Base-by-base conservation (phyloP, 2,329 filamentous ascomycete genomes). In the Calonectria leucothoes region DNA sequence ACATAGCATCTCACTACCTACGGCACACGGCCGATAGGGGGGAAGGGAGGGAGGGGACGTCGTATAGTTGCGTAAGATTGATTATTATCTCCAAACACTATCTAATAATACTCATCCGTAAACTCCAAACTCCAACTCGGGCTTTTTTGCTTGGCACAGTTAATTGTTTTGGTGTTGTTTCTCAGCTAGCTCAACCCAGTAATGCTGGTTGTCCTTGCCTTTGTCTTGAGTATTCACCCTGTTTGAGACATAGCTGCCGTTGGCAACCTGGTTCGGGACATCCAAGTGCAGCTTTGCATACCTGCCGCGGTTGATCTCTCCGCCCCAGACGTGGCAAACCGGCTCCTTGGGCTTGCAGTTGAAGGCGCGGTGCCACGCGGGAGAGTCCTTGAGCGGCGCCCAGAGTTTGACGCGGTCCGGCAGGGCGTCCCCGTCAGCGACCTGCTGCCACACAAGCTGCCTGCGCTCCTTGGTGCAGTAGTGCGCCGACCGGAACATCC, bases 401-500 rank as follows among this genome's bases (percentile, higher is more conserved):
- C 72, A 76, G 7, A 27, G 29, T 25, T 67, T 59, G n/a, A 73
- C 87, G 17, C 49, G 59, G 1, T 45, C 49, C 1, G 75, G 71
- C 25, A 63, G 61, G 11, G 51, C 35, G 8, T 29, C 17, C 8
- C 70, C 65, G 4, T 49, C 23, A 14, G 17, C 25, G 14, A 72
- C 1, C n/a, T 72, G 33, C 3, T 66, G 20, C 4, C 4, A 7
- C 29, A 64, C 23, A 11, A 59, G 2, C 35, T 68, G n/a, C 0
- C 11, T 23, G 23, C 57, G 66, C 59, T 66, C 66, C 25, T 63
- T 66, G 48, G 66, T 37, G 79, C 91, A 92, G 89, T 89, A 92
- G 85, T 86, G 88, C 73, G 87, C 89, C 7, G 85, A 87, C 77
- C 91, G 91, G 15, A 87, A 87, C 29, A 92, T 85, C 76, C 91